A percentile compares a stretch with the other conserved stretches of the same genome.
phyloP scores from a whole-genome alignment of 768 basidiomycete genomes.

The button mushroom (Agaricus bisporus) region DNA sequence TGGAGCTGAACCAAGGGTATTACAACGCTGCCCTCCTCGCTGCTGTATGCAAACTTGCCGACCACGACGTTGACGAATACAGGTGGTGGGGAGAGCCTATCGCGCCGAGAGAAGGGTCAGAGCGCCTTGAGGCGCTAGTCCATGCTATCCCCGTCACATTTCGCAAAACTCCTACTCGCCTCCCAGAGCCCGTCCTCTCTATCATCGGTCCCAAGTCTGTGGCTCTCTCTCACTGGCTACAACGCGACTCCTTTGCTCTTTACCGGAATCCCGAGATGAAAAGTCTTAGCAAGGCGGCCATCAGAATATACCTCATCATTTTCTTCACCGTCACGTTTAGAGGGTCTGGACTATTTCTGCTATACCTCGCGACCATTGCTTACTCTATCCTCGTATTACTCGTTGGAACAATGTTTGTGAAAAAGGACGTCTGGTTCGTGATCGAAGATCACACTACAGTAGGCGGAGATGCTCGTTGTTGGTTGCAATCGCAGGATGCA shows the following conservation, averaged over 20 bases:
- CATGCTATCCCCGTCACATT: slow-evolving; percentile 5
- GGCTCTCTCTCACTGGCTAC: slow-evolving; percentile 11
- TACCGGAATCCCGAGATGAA: not conserved
- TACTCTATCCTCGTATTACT: too few species aligned
- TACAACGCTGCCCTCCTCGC: slow-evolving; percentile 20
- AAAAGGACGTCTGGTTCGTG: too few species aligned
- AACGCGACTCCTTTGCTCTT: not conserved
- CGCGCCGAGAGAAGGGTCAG: slow-evolving; percentile 4
- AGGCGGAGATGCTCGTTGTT: too few species aligned
- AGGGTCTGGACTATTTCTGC: too few species aligned
- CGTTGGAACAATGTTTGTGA: too few species aligned
- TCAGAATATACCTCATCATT: too few species aligned
- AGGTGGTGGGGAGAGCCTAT: slow-evolving; percentile 11
- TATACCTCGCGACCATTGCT: too few species aligned
- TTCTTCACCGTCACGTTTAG: too few species aligned
- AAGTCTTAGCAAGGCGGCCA: too few species aligned
- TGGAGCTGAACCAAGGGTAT: slow-evolving; percentile 24
- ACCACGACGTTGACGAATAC: not conserved
- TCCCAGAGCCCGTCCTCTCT: slow-evolving; percentile 7
- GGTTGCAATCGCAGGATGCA: too few species aligned
- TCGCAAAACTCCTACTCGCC: not conserved
- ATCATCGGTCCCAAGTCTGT: slow-evolving; percentile 6
- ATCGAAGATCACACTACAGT: too few species aligned
- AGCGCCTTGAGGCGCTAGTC: slow-evolving; percentile 6
- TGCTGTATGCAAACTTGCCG: slow-evolving; percentile 16